Percentiles rank a stretch among this genome's conserved stretches.
These are phyloP conservation scores for Pulveroboletus sp. DNA, from an alignment of 768 basidiomycete genomes.

Conservation along the genomic window DNA sequence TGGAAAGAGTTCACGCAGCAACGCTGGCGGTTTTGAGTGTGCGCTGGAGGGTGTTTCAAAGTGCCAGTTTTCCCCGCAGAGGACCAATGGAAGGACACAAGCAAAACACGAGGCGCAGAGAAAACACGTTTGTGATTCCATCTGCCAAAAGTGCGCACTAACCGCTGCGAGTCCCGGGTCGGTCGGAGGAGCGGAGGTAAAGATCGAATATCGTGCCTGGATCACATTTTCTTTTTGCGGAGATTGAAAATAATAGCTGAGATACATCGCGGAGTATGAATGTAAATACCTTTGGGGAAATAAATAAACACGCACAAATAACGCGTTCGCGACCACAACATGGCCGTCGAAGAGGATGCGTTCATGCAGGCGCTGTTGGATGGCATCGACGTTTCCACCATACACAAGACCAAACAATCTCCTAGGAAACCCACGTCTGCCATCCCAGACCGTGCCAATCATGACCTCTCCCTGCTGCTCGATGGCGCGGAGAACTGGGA, in stretches of 20 bases:
- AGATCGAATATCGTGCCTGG: no score
- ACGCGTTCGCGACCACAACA: slow-evolving; percentile 26
- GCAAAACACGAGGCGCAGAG: slow-evolving; percentile 21
- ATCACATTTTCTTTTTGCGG: no score
- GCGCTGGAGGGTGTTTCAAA: slow-evolving; percentile 1
- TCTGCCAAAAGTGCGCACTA: no score
- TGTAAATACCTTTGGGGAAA: neutral
- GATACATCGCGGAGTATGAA: slow-evolving; percentile 13
- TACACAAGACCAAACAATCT: slow-evolving; percentile 12
- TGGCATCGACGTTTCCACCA: slow-evolving; percentile 44
- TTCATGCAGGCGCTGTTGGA: slow-evolving; percentile 56
- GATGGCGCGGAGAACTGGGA: slow-evolving; percentile 73
- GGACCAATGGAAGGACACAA: slow-evolving; percentile 8
- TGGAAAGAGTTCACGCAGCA: neutral
- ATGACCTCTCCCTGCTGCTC: slow-evolving; percentile 52
- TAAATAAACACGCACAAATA: slow-evolving; percentile 17
- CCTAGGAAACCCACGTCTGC: slow-evolving; percentile 22
- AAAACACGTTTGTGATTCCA: neutral
- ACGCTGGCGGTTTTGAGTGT: neutral
- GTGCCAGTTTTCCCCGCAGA: neutral
- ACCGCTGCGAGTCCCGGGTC: no score
- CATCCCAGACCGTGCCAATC: slow-evolving; percentile 16
- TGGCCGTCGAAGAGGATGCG: slow-evolving; percentile 50
- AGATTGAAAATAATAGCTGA: slow-evolving; percentile 6
- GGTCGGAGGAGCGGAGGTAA: no score